Conservation (phyloP, 139 green algal genomes). For the Chlorella sp. region DNA sequence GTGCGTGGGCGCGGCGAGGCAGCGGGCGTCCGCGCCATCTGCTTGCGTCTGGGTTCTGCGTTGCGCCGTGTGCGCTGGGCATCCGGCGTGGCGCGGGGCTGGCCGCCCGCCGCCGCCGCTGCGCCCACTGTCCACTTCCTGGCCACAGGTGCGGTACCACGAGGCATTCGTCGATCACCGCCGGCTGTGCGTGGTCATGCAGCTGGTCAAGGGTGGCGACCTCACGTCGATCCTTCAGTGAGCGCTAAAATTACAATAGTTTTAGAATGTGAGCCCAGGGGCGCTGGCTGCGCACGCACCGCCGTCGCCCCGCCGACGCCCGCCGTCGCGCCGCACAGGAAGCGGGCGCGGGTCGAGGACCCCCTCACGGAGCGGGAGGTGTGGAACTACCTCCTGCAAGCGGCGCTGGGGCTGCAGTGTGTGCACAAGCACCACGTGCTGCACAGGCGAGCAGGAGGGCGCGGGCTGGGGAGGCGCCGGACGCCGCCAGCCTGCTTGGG, state of each 20-base stretch:
- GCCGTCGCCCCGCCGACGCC: background rate
- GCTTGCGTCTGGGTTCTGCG: too few relatives aligned
- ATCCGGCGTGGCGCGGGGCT: too few relatives aligned
- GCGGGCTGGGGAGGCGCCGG: too few relatives aligned
- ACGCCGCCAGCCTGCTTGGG: too few relatives aligned
- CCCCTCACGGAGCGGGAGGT: conserved; percentile 79
- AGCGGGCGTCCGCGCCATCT: too few relatives aligned
- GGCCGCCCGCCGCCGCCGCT: too few relatives aligned
- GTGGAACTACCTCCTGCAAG: conserved; percentile 74
- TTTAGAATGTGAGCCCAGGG: background rate
- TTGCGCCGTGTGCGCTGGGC: too few relatives aligned
- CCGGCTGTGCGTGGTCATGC: conserved; percentile 22
- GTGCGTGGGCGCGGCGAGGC: too few relatives aligned
- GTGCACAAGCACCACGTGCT: conserved; percentile 76
- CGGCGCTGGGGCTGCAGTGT: conserved; percentile 61
- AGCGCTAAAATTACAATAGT: background rate
- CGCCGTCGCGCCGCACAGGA: conserved; percentile 32
- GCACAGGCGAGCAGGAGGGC: conserved; percentile 42
- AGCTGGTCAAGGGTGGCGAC: background rate
- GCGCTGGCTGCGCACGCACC: background rate
- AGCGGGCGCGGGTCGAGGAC: conserved; percentile 52
- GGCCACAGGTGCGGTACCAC: too few relatives aligned
- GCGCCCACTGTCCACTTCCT: too few relatives aligned
- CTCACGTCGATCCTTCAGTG: conserved; percentile 9
- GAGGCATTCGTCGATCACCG: conserved; percentile 23